phyloP scores from a whole-genome alignment of 169 alveolate genomes.

The Toxoplasma gondii region DNA sequence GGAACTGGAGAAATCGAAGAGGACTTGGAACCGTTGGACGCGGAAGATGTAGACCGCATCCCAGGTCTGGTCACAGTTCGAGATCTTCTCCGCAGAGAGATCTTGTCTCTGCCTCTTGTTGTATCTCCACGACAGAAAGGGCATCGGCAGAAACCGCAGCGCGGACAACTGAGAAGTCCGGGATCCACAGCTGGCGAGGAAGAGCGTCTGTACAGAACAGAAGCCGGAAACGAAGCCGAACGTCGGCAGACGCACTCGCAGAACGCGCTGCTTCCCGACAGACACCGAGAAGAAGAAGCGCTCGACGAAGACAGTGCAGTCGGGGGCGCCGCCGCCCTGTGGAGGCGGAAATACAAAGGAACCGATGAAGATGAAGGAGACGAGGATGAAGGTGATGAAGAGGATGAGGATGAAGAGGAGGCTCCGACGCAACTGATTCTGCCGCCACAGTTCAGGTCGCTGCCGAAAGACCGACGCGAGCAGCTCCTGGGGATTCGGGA shows the following conservation, averaged over 20 bases:
- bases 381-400: not conserved
- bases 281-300: not conserved
- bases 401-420: not conserved
- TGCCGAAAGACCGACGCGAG: not conserved
- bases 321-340: not conserved
- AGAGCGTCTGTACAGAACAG: not conserved
- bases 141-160: too few species aligned
- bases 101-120: not conserved
- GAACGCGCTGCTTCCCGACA: not conserved
- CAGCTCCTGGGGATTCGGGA: not conserved
- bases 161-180: too few species aligned
- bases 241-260: not conserved
- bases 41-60: not conserved
- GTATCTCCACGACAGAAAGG: not conserved
- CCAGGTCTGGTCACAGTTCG: not conserved
- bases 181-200: too few species aligned
- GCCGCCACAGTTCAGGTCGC: not conserved
- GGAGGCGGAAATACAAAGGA: not conserved
- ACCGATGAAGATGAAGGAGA: conserved; percentile 8
- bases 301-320: not conserved
- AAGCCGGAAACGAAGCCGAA: not conserved
- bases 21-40: not conserved
- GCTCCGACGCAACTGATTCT: not conserved
- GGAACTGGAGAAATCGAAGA: not conserved
- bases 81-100: not conserved